phyloP scores from a whole-genome alignment of 345 rosid genomes.

The Turnera subulata region DNA sequence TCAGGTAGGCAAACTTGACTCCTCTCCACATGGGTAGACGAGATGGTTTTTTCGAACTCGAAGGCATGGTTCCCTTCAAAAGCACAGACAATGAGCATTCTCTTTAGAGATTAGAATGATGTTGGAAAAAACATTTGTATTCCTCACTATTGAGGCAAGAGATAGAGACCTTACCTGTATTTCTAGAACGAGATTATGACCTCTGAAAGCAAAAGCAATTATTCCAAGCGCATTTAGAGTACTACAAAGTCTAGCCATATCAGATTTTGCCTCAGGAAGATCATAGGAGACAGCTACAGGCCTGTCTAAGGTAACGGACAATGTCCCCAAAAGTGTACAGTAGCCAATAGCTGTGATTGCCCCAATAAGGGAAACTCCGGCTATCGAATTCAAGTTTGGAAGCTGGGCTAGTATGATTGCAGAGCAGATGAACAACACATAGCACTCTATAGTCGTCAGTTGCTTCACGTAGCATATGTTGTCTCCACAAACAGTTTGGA shows the following conservation, averaged over 20 bases:
- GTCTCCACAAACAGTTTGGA: conserved; percentile 34
- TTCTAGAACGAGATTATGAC: conserved; percentile 62
- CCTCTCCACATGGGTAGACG: conserved; percentile 61
- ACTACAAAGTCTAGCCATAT: conserved; percentile 15
- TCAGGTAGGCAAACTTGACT: conserved; percentile 44
- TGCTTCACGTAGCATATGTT: conserved; percentile 22
- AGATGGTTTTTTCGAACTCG: conserved; percentile 41
- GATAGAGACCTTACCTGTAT: conserved; percentile 38
- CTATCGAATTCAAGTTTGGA: conserved; percentile 61
- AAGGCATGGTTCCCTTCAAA: conserved; percentile 61
- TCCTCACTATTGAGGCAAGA: not conserved
- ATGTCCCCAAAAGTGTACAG: conserved; percentile 46
- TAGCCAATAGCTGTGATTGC: conserved; percentile 54
- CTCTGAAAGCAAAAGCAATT: conserved; percentile 57
- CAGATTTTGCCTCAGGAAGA: conserved; percentile 18
- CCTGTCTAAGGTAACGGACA: conserved; percentile 26
- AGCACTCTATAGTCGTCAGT: conserved; percentile 39
- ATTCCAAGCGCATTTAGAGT: conserved; percentile 47
- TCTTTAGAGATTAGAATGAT: no score
- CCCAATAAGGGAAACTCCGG: conserved; percentile 55
- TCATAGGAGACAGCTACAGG: conserved; percentile 30
- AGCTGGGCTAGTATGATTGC: conserved; percentile 49
- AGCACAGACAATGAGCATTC: no score
- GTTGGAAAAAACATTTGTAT: no score
- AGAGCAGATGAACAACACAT: conserved; percentile 39